phyloP scores from a whole-genome alignment of 2,329 filamentous ascomycete species.

The Colletotrichum salicis region DNA sequence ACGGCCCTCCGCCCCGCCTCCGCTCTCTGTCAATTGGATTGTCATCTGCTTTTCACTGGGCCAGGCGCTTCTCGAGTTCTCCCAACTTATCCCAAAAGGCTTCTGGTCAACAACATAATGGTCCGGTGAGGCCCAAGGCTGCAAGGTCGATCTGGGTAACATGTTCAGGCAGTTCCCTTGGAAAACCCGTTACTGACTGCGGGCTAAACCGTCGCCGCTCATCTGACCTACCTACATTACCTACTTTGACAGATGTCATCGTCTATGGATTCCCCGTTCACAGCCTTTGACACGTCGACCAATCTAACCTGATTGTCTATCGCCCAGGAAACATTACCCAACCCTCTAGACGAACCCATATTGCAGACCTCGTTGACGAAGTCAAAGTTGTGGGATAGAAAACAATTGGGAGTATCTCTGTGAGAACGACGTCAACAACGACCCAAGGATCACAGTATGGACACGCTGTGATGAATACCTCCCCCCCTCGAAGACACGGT shows the following conservation, averaged over 20 bases:
- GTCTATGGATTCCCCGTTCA: constrained; percentile 11
- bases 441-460: not conserved
- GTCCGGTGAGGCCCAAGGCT: constrained; percentile 30
- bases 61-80: constrained; percentile 6
- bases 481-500: not conserved
- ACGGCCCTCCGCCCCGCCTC: constrained; percentile 31
- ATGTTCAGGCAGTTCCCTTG: constrained; percentile 17
- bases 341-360: not conserved
- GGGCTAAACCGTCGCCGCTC: not conserved
- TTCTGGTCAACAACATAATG: constrained; percentile 1
- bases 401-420: not conserved
- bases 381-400: not conserved
- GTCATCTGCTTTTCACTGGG: constrained; percentile 26
- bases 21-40: constrained; percentile 28
- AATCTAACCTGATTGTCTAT: constrained; percentile 10
- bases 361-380: not conserved
- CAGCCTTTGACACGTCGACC: constrained; percentile 20
- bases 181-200: not conserved
- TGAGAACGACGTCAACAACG: not conserved
- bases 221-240: not conserved
- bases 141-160: constrained; percentile 7
- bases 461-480: not conserved
- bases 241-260: constrained; percentile 19
- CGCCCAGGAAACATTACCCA: constrained; percentile 19
- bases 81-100: not conserved